phyloP scores from a whole-genome alignment of 768 basidiomycete species.

The Xerocomus brunneocitrinus region DNA sequence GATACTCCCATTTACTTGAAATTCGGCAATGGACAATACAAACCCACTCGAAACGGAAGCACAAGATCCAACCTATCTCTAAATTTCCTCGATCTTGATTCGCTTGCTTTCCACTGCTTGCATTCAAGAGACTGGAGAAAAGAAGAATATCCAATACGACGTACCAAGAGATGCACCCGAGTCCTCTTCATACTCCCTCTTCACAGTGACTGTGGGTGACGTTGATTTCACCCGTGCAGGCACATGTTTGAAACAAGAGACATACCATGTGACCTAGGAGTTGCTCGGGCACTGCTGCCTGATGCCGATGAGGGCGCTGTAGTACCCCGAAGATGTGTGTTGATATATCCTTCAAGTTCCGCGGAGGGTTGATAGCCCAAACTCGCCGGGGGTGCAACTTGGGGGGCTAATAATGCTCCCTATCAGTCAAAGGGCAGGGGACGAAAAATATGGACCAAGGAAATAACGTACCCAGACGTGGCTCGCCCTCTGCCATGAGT shows the following conservation, averaged over 20 bases:
- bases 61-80: not conserved
- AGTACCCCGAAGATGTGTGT: not conserved
- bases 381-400: not conserved
- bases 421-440: not conserved
- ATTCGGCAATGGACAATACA: not conserved
- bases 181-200: slow-evolving; percentile 17
- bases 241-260: not conserved
- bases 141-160: not conserved
- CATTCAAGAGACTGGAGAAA: not conserved
- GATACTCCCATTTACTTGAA: not conserved
- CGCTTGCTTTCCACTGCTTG: slow-evolving; percentile 9
- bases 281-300: not conserved
- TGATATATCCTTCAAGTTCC: slow-evolving; percentile 4
- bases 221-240: not conserved
- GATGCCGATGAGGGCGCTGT: not conserved
- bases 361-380: slow-evolving; percentile 7
- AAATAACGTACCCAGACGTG: not conserved
- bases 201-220: not conserved
- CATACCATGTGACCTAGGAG: not conserved
- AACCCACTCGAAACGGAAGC: not conserved
- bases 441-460: not conserved
- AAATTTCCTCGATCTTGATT: slow-evolving; percentile 17
- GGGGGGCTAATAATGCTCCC: not conserved
- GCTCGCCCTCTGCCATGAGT: slow-evolving; percentile 5
- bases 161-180: not conserved